These are phyloP conservation scores for Colletotrichum spinosum DNA, from an alignment of 2,329 filamentous ascomycete species.

Conservation along the genomic window DNA sequence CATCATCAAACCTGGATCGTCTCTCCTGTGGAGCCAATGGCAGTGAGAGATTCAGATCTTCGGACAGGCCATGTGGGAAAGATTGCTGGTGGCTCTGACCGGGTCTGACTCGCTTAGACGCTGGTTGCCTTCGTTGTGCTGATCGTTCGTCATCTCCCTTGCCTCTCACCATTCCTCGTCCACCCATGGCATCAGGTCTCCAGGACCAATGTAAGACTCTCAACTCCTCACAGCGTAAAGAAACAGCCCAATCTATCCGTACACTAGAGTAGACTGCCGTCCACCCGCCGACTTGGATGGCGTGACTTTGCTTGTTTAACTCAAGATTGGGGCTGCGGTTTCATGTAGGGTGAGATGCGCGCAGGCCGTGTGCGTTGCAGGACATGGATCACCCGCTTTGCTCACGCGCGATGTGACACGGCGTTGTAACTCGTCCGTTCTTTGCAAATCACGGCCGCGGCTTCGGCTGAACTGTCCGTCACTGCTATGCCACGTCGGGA, in stretches of 20 bases:
- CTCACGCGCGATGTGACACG: slow-evolving; percentile 25
- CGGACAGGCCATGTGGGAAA: slow-evolving; percentile 14
- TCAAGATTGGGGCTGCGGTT: slow-evolving; percentile 30
- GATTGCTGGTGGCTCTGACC: slow-evolving; percentile 6
- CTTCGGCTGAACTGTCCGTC: neutral
- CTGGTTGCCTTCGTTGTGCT: neutral
- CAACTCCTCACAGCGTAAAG: neutral
- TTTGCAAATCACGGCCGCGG: neutral
- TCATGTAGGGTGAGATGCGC: slow-evolving; percentile 24
- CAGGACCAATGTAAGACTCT: too few relatives aligned
- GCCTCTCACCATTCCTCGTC: too few relatives aligned
- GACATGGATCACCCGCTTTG: slow-evolving; percentile 25
- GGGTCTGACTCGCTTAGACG: slow-evolving; percentile 18
- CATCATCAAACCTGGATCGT: slow-evolving; percentile 29
- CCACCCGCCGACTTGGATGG: slow-evolving; percentile 11
- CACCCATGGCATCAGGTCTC: too few relatives aligned
- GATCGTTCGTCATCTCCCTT: too few relatives aligned
- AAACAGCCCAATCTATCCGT: slow-evolving; percentile 17
- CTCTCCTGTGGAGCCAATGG: slow-evolving; percentile 34
- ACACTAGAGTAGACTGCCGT: too few relatives aligned
- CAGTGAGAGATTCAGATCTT: slow-evolving; percentile 35
- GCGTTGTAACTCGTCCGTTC: slow-evolving; percentile 28
- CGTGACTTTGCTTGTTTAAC: slow-evolving; percentile 23
- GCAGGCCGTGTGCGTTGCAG: slow-evolving; percentile 11
- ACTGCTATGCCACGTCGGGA: neutral